Conservation (phyloP, 441 rosid genomes). For the Syzygium malaccense region DNA sequence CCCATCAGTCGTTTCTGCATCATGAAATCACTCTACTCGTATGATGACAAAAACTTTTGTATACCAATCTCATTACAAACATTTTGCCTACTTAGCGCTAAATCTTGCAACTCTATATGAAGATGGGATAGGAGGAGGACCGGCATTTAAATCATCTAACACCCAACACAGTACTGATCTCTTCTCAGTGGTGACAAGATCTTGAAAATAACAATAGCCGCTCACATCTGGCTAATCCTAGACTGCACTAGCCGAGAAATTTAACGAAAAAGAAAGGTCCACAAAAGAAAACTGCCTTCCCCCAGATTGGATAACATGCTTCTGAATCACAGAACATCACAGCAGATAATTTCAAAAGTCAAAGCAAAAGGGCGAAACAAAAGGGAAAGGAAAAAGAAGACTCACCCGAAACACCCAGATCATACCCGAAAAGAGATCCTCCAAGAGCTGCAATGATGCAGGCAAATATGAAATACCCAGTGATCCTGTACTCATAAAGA, state of each 20-base stretch:
- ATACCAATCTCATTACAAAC: background rate
- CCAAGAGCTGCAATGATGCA: conserved; percentile 66
- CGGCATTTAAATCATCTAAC: background rate
- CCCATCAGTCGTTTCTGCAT: no score
- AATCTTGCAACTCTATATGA: background rate
- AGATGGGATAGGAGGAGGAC: background rate
- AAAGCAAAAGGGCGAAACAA: background rate
- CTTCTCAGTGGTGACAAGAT: background rate
- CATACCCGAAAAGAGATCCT: conserved; percentile 78
- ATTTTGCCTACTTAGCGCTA: no score
- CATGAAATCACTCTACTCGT: no score
- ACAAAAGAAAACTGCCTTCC: background rate
- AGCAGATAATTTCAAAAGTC: background rate
- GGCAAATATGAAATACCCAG: conserved; percentile 52
- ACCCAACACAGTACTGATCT: background rate
- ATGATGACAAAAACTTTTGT: background rate
- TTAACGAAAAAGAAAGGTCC: background rate
- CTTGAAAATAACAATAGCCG: background rate
- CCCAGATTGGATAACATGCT: background rate
- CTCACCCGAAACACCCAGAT: conserved; percentile 83
- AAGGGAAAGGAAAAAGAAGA: background rate
- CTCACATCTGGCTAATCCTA: background rate
- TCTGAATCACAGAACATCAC: background rate
- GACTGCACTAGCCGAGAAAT: background rate
- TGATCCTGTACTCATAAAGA: conserved; percentile 57